phyloP scores from a whole-genome alignment of 768 basidiomycete genomes.

The Phlebiopsis gigantea region DNA sequence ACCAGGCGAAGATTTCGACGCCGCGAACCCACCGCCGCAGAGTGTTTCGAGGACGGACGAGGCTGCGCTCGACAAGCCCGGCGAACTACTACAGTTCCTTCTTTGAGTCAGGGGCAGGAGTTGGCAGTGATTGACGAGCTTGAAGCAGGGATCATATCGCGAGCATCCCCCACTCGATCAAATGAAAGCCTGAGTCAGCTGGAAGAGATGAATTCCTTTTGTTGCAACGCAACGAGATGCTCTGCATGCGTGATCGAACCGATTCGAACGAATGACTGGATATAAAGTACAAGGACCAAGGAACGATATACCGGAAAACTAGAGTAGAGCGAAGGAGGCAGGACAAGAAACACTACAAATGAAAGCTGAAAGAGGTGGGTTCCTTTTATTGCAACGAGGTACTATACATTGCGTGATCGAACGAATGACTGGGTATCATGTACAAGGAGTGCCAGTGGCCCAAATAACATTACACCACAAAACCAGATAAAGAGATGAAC shows the following conservation, averaged over 20 bases:
- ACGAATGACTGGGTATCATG: neutral
- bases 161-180: neutral
- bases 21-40: neutral
- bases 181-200: neutral
- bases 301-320: neutral
- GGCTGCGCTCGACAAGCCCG: neutral
- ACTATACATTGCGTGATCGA: neutral
- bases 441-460: neutral
- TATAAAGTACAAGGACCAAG: neutral
- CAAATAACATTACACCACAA: slow-evolving; percentile 1
- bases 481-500: neutral
- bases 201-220: slow-evolving; percentile 7
- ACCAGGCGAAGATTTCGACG: neutral
- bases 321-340: neutral
- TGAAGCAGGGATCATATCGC: slow-evolving; percentile 4
- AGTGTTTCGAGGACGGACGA: neutral
- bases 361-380: slow-evolving; percentile 2
- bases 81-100: neutral
- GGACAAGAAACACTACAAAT: neutral
- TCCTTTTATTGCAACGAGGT: neutral
- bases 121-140: neutral
- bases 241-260: neutral
- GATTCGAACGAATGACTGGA: neutral
- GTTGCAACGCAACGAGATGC: neutral
- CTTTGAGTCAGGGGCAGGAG: neutral